Percentiles rank a stretch among this genome's conserved stretches.
Evolutionary conservation across 371 early-diverging fungal species (phyloP).

Genomic region (Mortierella sp.): DNA sequence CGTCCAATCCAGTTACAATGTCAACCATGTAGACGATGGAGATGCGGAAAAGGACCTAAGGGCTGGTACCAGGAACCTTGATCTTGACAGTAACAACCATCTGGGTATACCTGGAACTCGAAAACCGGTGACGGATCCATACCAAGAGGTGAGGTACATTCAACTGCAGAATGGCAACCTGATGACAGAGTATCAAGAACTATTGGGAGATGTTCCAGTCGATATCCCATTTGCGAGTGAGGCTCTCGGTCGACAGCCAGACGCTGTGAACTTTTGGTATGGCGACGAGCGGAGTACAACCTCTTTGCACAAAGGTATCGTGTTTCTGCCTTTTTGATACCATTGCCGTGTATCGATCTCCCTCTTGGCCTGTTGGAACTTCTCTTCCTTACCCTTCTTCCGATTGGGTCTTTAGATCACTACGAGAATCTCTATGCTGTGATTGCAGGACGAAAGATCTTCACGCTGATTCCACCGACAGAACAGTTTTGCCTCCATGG

Average conservation of each 20-base stretch:
- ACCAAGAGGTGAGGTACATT: conserved; percentile 66
- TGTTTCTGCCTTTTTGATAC: too few species aligned
- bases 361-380: not conserved
- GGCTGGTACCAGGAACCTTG: conserved; percentile 5
- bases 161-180: conserved; percentile 80
- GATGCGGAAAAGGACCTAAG: not conserved
- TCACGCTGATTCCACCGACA: conserved; percentile 77
- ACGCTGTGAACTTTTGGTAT: conserved; percentile 87
- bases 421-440: conserved; percentile 87
- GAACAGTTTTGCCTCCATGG: conserved; percentile 75
- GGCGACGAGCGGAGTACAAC: conserved; percentile 72
- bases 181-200: conserved; percentile 60
- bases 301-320: conserved; percentile 72
- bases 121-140: conserved; percentile 11
- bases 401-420: conserved; percentile 57
- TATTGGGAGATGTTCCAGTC: conserved; percentile 68
- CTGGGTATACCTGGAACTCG: too few species aligned
- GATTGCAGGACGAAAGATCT: conserved; percentile 75
- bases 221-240: conserved; percentile 72
- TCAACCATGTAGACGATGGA: too few species aligned
- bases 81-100: too few species aligned
- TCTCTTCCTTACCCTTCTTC: not conserved
- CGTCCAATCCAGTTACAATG: not conserved
- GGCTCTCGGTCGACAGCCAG: conserved; percentile 70
- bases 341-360: too few species aligned